Evolutionary conservation across 139 green algal genomes (phyloP), one percentile per base, ranked within the genome.

Genomic region (Chlorella sp.): DNA sequence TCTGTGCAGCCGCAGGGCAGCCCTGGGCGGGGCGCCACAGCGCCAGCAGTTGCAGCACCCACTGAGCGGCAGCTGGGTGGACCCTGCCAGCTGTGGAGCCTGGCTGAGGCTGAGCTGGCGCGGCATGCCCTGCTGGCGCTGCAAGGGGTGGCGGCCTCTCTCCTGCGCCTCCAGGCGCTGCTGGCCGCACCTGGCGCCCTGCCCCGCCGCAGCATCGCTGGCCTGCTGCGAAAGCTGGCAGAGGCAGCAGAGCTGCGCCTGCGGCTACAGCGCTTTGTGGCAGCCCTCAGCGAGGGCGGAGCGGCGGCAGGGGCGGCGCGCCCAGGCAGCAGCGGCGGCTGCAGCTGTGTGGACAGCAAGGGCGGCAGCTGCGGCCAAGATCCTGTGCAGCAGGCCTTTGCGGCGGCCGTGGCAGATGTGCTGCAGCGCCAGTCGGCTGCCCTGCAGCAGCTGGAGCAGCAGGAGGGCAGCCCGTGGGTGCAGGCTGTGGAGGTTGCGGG

Each of bases 401-500:
- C 81, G 0, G 56, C 26, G 0, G 81, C 55, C 0, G 51, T 86
- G 23, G 69, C 28, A 6, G 51, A 80, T 36, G 81, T 86, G 81
- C 38, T 86, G 57, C 69, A 62, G 34, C 70, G 56, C 3, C 81
- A 86, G 36, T 41, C 70, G 20, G 81, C 81, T 0, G 70, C 68
- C 26, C 56, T 86, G 55, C 81, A 86, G 69, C 47, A 69, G 51
- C 55, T 86, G 81, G 81, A 86, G 81, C 81, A 64, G 81, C 38
- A 80, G 57, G 34, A 86, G 26, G 51, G 39, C 16, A 39, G 11
- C 6, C 9, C 23, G 20, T 86, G 81, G 81, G 69, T 80, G 69
- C 13, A 71, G 36, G 44, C 26, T 55, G 18, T 55, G 80, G 69
- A 41, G 69, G 56, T 67, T 28, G 71, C 55, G 36, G 57, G n/a